Conservation (phyloP, 2,329 filamentous ascomycete species). For the Penicillium sp. region DNA sequence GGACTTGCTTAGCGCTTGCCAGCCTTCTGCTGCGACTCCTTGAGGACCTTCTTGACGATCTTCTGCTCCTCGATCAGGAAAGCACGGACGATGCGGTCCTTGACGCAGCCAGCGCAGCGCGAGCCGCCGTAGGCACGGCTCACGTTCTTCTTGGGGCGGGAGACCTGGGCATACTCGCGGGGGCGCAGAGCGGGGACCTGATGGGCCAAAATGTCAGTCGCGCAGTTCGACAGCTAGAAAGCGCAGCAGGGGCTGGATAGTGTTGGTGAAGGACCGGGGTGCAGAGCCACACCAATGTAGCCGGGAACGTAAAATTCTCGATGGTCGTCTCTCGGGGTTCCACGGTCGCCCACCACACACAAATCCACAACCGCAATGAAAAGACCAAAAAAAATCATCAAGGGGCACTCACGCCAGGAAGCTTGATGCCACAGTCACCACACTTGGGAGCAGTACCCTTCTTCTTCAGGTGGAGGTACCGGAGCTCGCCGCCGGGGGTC, state of each 20-base stretch:
- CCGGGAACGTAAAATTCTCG: constrained; percentile 12
- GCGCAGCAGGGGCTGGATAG: too few species aligned
- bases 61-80: constrained; percentile 99
- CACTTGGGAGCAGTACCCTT: constrained; percentile 96
- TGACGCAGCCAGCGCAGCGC: constrained; percentile 97
- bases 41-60: constrained; percentile 99
- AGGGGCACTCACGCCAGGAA: constrained; percentile 79
- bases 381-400: constrained; percentile 15
- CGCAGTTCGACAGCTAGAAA: constrained; percentile 3
- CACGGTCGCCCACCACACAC: constrained; percentile 15
- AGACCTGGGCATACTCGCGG: constrained; percentile 95
- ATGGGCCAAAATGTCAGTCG: constrained; percentile 15
- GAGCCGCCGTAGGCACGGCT: constrained; percentile 97
- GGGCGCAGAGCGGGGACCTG: constrained; percentile 94
- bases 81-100: constrained; percentile 93
- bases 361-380: constrained; percentile 12
- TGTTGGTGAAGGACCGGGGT: too few species aligned
- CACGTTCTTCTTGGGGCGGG: constrained; percentile 98
- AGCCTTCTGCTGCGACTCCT: constrained; percentile 79
- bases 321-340: constrained; percentile 6
- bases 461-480: constrained; percentile 99
- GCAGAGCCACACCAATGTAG: constrained; percentile 1
- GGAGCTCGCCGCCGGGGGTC: constrained; percentile 92
- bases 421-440: constrained; percentile 97
- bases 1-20: constrained; percentile 41